Percentiles rank a stretch among this genome's conserved stretches.
Conservation (phyloP, 2,329 filamentous ascomycete species). For the Fusarium ambrosium region DNA sequence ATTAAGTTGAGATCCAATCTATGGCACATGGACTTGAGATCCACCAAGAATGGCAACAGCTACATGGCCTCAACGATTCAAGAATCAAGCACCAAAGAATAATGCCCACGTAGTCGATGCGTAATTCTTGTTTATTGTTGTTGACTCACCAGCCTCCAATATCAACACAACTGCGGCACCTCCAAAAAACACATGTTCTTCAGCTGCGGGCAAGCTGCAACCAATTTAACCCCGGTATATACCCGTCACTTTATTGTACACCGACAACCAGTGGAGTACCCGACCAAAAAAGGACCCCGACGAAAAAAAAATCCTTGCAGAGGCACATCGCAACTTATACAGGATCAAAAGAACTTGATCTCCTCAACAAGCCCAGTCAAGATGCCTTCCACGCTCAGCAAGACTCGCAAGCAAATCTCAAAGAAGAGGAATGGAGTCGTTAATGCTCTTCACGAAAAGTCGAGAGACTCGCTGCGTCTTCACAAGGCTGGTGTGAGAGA, state of each 20-base stretch:
- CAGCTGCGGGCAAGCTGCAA: constrained; percentile 10
- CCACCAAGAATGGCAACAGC: neutral
- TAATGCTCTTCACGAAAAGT: constrained; percentile 86
- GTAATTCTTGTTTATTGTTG: neutral
- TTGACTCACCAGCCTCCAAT: neutral
- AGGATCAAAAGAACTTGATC: constrained; percentile 7
- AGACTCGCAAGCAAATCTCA: constrained; percentile 88
- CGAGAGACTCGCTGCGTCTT: constrained; percentile 85
- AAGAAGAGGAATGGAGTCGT: constrained; percentile 86
- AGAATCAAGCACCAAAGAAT: neutral
- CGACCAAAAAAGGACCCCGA: constrained; percentile 3
- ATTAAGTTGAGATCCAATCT: neutral
- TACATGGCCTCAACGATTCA: neutral
- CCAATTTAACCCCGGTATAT: constrained; percentile 22
- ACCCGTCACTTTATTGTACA: constrained; percentile 20
- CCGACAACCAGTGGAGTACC: constrained; percentile 24
- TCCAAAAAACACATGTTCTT: constrained; percentile 3
- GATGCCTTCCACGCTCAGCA: constrained; percentile 84
- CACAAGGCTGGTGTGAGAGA: constrained; percentile 85
- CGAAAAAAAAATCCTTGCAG: constrained; percentile 36
- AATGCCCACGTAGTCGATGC: neutral
- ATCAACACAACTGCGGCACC: neutral
- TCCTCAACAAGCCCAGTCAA: constrained; percentile 41
- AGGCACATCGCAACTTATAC: constrained; percentile 22
- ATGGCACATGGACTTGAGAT: neutral